phyloP scores from a whole-genome alignment of 768 basidiomycete genomes.

The Leccinum arenicola region DNA sequence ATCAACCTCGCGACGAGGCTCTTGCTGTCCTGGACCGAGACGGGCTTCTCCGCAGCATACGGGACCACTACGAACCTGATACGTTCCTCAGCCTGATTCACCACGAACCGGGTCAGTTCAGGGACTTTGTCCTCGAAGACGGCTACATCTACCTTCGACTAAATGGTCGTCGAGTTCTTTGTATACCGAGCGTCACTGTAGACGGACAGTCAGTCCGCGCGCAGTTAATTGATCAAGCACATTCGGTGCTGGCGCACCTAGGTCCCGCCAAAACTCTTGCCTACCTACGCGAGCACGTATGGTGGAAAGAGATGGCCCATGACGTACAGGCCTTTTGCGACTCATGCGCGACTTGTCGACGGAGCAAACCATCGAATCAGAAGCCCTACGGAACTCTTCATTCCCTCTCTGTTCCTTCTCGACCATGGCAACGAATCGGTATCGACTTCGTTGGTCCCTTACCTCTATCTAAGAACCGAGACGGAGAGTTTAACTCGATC shows the following conservation, averaged over 20 bases:
- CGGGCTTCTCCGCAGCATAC: not conserved
- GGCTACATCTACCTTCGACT: not conserved
- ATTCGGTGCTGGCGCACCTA: slow-evolving; percentile 39
- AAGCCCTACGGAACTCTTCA: slow-evolving; percentile 16
- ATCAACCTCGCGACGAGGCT: too few species aligned
- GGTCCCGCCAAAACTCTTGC: slow-evolving; percentile 33
- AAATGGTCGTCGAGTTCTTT: not conserved
- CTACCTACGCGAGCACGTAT: slow-evolving; percentile 7
- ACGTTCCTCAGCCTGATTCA: not conserved
- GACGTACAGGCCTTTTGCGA: slow-evolving; percentile 20
- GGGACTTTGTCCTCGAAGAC: not conserved
- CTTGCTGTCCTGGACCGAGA: not conserved
- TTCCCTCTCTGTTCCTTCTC: slow-evolving; percentile 18
- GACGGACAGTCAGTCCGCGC: slow-evolving; percentile 25
- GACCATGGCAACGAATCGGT: slow-evolving; percentile 36
- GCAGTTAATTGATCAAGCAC: slow-evolving; percentile 35
- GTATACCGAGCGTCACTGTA: slow-evolving; percentile 22
- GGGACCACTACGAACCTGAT: not conserved
- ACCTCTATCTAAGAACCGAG: not conserved
- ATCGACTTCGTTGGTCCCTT: slow-evolving; percentile 36
- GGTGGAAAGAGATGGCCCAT: slow-evolving; percentile 37
- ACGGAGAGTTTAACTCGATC: not conserved
- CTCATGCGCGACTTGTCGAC: not conserved
- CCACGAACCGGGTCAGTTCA: not conserved
- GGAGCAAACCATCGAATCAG: slow-evolving; percentile 23